These are phyloP conservation scores for Macrolepiota albuminosa DNA, from an alignment of 768 basidiomycete genomes.

Conservation along the genomic window DNA sequence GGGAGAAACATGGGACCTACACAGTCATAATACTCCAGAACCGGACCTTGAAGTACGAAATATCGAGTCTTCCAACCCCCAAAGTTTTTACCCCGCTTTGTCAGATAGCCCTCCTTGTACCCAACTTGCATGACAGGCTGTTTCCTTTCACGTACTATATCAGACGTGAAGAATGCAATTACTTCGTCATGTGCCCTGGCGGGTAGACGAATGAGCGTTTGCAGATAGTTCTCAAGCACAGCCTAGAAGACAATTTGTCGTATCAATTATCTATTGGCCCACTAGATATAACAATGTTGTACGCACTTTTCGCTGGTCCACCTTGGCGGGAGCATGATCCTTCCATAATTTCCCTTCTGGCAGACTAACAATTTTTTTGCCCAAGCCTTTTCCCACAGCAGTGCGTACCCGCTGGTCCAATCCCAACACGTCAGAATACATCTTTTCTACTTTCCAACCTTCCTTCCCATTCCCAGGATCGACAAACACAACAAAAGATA, in stretches of 20 bases:
- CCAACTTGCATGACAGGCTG: slow-evolving; percentile 76
- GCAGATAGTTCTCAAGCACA: slow-evolving; percentile 81
- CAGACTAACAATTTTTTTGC: slow-evolving; percentile 73
- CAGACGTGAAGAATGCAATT: slow-evolving; percentile 89
- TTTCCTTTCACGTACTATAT: slow-evolving; percentile 72
- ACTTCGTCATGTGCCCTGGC: slow-evolving; percentile 87
- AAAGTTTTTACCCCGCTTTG: slow-evolving; percentile 96
- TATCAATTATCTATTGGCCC: not conserved
- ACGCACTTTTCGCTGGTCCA: slow-evolving; percentile 91
- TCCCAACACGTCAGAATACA: slow-evolving; percentile 88
- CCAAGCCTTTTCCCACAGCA: slow-evolving; percentile 61
- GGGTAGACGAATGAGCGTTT: slow-evolving; percentile 74
- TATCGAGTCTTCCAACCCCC: slow-evolving; percentile 97
- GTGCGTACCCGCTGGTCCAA: slow-evolving; percentile 76
- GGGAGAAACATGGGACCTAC: slow-evolving; percentile 46
- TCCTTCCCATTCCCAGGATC: slow-evolving; percentile 68
- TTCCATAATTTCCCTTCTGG: slow-evolving; percentile 95
- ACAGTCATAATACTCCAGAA: slow-evolving; percentile 92
- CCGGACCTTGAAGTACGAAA: slow-evolving; percentile 88
- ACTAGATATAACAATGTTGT: not conserved
- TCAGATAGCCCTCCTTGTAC: slow-evolving; percentile 93
- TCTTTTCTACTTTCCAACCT: slow-evolving; percentile 83
- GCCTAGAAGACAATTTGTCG: slow-evolving; percentile 34
- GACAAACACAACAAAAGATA: slow-evolving; percentile 82
- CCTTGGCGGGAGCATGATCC: slow-evolving; percentile 94